Percentiles rank a stretch among this genome's conserved stretches.
These are phyloP conservation scores for Periconia macrospinosa DNA, from an alignment of 2,329 filamentous ascomycete species.

Conservation along the genomic window DNA sequence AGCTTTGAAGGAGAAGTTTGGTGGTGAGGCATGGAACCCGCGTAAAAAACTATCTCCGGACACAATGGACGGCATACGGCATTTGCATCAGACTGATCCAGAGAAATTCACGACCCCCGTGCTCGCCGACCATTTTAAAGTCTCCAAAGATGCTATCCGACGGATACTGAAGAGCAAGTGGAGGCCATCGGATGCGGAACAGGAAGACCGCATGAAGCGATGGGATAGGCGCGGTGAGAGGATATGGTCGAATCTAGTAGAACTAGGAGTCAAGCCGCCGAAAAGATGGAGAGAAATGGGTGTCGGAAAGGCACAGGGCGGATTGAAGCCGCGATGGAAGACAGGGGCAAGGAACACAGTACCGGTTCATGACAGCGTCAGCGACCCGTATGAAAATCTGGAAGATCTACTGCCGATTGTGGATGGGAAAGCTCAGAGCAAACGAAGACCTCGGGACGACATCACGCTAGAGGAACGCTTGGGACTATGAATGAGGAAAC, in stretches of 20 bases:
- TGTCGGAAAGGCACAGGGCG: slow-evolving; percentile 35
- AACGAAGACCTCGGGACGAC: neutral
- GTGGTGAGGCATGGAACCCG: slow-evolving; percentile 74
- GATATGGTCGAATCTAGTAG: slow-evolving; percentile 53
- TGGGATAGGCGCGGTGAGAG: slow-evolving; percentile 53
- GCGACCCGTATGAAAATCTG: slow-evolving; percentile 10
- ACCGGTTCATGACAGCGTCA: slow-evolving; percentile 28
- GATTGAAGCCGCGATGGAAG: slow-evolving; percentile 39
- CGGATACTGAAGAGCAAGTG: slow-evolving; percentile 83
- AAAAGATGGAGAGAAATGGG: slow-evolving; percentile 55
- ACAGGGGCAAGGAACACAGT: slow-evolving; percentile 29
- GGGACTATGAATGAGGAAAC: slow-evolving; percentile 2
- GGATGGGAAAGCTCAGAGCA: slow-evolving; percentile 12
- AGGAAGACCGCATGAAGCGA: slow-evolving; percentile 45
- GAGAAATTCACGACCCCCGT: slow-evolving; percentile 73
- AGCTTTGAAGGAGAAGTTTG: slow-evolving; percentile 76
- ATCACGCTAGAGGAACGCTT: slow-evolving; percentile 6
- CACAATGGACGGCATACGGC: slow-evolving; percentile 84
- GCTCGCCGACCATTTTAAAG: slow-evolving; percentile 76
- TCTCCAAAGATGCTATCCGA: slow-evolving; percentile 85
- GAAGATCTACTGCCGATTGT: slow-evolving; percentile 37
- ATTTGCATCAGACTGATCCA: slow-evolving; percentile 76
- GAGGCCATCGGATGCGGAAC: slow-evolving; percentile 57
- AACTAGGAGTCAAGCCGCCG: slow-evolving; percentile 59
- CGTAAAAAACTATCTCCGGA: slow-evolving; percentile 88